A percentile compares a stretch with the other conserved stretches of the same genome.
phyloP scores from a whole-genome alignment of 192 early-diverging fungal genomes.

The Podochytrium sp. region DNA sequence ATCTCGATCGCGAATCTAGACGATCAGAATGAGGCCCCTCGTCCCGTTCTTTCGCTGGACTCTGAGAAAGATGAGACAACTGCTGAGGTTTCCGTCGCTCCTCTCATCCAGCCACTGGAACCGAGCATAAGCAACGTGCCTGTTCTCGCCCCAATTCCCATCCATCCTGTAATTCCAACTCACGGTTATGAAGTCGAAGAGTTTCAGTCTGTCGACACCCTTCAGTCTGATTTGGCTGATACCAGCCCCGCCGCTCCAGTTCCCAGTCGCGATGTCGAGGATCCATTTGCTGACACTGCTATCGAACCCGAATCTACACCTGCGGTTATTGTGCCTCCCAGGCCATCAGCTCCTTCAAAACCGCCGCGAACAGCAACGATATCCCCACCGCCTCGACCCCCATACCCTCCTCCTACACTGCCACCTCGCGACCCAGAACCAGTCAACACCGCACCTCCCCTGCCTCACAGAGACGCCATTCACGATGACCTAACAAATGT shows the following conservation, averaged over 20 bases:
- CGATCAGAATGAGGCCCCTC: too few relatives aligned
- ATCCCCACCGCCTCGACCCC: conserved; percentile 6
- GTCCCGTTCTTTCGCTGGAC: background rate
- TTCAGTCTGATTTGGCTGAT: background rate
- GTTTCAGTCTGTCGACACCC: background rate
- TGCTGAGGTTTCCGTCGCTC: too few relatives aligned
- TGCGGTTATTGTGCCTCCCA: too few relatives aligned
- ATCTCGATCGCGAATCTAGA: conserved; percentile 12
- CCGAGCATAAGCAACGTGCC: background rate
- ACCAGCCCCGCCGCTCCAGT: too few relatives aligned
- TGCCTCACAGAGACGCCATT: background rate
- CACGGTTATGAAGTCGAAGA: background rate
- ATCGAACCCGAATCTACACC: too few relatives aligned
- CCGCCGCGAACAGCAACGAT: background rate
- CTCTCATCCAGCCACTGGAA: too few relatives aligned
- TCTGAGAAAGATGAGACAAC: background rate
- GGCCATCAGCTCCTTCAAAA: background rate
- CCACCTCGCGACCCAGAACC: conserved; percentile 3
- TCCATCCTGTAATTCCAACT: too few relatives aligned
- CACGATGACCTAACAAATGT: too few relatives aligned
- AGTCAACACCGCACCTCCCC: background rate
- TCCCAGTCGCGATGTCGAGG: background rate
- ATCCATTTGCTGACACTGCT: background rate
- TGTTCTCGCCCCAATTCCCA: too few relatives aligned
- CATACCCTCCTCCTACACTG: too few relatives aligned